phyloP scores from a whole-genome alignment of 345 rosid species.

The Cardamine occulta region DNA sequence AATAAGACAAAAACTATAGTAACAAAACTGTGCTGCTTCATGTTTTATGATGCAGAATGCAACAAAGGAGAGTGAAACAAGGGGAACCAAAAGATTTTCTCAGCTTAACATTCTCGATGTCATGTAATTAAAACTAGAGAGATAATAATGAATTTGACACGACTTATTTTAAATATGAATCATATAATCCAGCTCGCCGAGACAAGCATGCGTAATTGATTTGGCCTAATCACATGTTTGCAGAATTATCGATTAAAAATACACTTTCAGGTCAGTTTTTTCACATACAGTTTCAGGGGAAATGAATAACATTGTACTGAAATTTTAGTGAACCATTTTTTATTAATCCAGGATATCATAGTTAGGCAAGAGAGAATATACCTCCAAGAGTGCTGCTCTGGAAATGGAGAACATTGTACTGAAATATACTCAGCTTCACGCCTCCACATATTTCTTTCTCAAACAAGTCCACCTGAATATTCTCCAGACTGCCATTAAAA shows the following conservation, averaged over 20 bases:
- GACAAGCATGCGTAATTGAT: neutral
- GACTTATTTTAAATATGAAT: neutral
- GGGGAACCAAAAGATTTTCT: neutral
- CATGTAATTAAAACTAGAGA: neutral
- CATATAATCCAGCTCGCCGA: neutral
- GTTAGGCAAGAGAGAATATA: constrained; percentile 35
- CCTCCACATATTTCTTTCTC: constrained; percentile 78
- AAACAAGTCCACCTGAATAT: constrained; percentile 75
- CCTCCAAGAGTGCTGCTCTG: constrained; percentile 57
- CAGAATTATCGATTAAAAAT: neutral
- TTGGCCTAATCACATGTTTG: neutral
- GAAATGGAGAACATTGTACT: constrained; percentile 67
- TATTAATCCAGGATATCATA: constrained; percentile 4
- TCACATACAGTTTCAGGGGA: constrained; percentile 4
- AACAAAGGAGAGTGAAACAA: neutral
- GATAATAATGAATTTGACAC: neutral
- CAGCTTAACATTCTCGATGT: neutral
- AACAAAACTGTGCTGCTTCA: constrained; percentile 11
- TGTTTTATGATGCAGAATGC: constrained; percentile 2
- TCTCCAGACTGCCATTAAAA: constrained; percentile 84
- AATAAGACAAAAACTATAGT: neutral
- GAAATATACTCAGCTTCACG: constrained; percentile 62
- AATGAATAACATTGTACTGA: neutral
- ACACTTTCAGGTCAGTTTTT: neutral
- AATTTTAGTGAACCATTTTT: constrained; percentile 3